These are phyloP conservation scores for Echinochloa phyllopogon DNA, from an alignment of 176 grass and related monocot species.

Conservation along the genomic window DNA sequence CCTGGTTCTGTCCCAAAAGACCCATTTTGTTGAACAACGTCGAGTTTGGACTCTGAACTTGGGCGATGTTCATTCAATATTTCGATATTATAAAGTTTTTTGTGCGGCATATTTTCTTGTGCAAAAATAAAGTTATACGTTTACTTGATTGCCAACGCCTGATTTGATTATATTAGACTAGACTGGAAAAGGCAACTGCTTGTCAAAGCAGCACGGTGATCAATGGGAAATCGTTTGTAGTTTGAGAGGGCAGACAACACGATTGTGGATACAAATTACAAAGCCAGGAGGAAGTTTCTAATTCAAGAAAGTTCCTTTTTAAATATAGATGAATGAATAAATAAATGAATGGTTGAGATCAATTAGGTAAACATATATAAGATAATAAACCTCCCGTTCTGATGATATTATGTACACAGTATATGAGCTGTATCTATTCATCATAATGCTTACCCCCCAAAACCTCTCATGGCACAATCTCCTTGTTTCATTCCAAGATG, in stretches of 20 bases:
- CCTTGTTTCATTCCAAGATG: neutral
- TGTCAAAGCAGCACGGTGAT: neutral
- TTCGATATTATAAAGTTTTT: too few relatives aligned
- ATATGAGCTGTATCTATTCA: conserved; percentile 1
- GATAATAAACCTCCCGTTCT: neutral
- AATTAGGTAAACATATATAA: conserved; percentile 8
- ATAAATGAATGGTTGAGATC: conserved; percentile 8
- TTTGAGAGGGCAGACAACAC: neutral
- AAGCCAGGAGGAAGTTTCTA: neutral
- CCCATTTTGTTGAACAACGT: neutral
- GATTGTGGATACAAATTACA: neutral
- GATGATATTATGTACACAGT: conserved; percentile 22
- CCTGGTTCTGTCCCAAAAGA: neutral
- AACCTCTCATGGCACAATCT: neutral
- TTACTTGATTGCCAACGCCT: neutral
- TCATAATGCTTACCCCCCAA: neutral
- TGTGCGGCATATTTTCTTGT: too few relatives aligned
- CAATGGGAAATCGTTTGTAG: neutral
- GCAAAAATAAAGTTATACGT: too few relatives aligned
- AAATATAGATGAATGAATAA: neutral
- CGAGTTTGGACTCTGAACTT: neutral
- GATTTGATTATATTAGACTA: neutral
- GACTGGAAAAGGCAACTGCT: neutral
- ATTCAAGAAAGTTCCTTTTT: neutral
- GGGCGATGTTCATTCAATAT: too few relatives aligned